These are phyloP conservation scores for Capsella rubella DNA, from an alignment of 441 rosid genomes.

Conservation along the genomic window DNA sequence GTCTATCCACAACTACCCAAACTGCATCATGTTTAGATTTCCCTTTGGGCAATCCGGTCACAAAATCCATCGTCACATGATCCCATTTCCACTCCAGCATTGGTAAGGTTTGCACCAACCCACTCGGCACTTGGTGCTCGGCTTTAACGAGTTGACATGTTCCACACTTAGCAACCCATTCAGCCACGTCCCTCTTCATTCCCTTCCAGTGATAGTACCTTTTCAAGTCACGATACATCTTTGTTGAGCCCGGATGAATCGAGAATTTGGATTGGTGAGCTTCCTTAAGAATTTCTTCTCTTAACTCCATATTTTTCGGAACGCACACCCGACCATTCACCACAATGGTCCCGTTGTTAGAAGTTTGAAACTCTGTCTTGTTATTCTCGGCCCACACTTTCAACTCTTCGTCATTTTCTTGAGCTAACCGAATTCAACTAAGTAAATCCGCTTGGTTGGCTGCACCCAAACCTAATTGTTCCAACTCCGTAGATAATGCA, in stretches of 20 bases:
- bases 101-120: background rate
- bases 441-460: background rate
- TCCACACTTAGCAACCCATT: background rate
- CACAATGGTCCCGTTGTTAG: background rate
- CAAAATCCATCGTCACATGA: no score
- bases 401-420: background rate
- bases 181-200: background rate
- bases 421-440: background rate
- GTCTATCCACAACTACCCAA: no score
- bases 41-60: no score
- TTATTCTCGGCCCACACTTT: background rate
- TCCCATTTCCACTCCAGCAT: no score
- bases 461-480: background rate
- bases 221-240: background rate
- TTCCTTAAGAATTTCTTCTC: background rate
- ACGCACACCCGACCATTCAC: background rate
- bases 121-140: background rate
- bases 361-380: background rate
- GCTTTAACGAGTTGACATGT: background rate
- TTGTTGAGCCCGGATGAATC: no score
- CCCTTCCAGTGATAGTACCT: background rate
- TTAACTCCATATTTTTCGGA: fast-evolving
- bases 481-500: fast-evolving
- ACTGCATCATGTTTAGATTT: no score
- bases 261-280: no score